Conservation (phyloP, 768 basidiomycete species). For the Rhodotorula graminis region DNA sequence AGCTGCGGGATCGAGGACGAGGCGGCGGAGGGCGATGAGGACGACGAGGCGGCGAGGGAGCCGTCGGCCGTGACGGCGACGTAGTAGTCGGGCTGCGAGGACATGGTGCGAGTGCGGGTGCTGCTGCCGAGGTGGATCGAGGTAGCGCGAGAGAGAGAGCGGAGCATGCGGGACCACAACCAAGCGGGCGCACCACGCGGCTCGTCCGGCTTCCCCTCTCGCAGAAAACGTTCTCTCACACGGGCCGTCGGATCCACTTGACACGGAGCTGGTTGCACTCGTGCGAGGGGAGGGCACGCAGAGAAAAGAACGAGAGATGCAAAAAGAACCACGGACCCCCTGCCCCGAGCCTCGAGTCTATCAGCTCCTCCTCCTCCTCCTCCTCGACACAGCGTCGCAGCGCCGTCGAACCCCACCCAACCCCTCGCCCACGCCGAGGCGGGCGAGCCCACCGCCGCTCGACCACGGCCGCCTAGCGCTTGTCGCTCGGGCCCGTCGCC, state of each 20-base stretch:
- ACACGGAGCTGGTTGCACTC: too few relatives aligned
- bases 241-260: too few relatives aligned
- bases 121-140: neutral
- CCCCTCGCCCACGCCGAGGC: too few relatives aligned
- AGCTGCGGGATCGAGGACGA: constrained; percentile 13
- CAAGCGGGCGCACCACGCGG: neutral
- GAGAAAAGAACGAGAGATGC: too few relatives aligned
- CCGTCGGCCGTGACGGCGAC: constrained; percentile 22
- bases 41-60: neutral
- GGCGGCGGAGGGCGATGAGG: neutral
- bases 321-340: too few relatives aligned
- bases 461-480: neutral
- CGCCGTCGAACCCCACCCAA: too few relatives aligned
- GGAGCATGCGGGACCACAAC: neutral
- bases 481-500: neutral
- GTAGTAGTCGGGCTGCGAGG: constrained; percentile 14
- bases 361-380: too few relatives aligned
- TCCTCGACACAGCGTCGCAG: too few relatives aligned
- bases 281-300: too few relatives aligned
- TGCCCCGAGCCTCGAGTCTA: too few relatives aligned
- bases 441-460: too few relatives aligned
- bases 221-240: neutral
- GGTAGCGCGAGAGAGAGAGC: neutral
- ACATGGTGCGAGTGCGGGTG: constrained; percentile 21
- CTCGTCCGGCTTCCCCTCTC: too few relatives aligned